Evolutionary conservation across 805 yeast species (phyloP).

Genomic region (Saturnispora saitoi): DNA sequence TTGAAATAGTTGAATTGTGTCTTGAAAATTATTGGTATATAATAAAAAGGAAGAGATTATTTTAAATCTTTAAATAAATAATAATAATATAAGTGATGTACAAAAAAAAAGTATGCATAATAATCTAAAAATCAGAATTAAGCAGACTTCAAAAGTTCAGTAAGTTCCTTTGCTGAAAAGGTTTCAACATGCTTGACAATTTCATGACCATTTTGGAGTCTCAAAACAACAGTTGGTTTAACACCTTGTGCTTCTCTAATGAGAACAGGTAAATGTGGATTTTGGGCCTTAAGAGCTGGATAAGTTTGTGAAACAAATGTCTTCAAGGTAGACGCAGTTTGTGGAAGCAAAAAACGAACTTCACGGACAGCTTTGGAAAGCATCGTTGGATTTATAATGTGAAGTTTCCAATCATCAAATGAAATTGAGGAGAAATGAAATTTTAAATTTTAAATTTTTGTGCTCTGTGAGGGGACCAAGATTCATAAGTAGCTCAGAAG

Average conservation of each 20-base stretch:
- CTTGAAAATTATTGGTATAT: background rate
- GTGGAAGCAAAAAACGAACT: constrained; percentile 74
- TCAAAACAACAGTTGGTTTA: constrained; percentile 64
- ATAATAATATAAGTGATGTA: background rate
- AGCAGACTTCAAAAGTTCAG: constrained; percentile 6
- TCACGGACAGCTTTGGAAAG: constrained; percentile 58
- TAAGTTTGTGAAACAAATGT: constrained; percentile 52
- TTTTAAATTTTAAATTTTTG: background rate
- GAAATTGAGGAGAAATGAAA: constrained; percentile 13
- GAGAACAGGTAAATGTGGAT: constrained; percentile 64
- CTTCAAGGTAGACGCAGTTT: constrained; percentile 63
- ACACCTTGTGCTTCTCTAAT: constrained; percentile 71
- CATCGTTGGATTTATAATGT: constrained; percentile 15
- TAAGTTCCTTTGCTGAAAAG: constrained; percentile 38
- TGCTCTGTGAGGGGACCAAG: constrained; percentile 16
- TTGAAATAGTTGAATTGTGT: background rate
- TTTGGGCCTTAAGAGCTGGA: constrained; percentile 51
- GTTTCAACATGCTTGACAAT: constrained; percentile 41
- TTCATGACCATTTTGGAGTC: constrained; percentile 54
- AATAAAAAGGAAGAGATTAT: background rate
- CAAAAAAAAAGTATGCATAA: background rate
- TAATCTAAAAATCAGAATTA: no score
- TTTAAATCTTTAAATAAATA: background rate
- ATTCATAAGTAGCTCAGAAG: no score
- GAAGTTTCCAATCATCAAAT: constrained; percentile 3